These are phyloP conservation scores for Durotheca rogersii DNA, from an alignment of 495 filamentous ascomycete species.

Conservation along the genomic window DNA sequence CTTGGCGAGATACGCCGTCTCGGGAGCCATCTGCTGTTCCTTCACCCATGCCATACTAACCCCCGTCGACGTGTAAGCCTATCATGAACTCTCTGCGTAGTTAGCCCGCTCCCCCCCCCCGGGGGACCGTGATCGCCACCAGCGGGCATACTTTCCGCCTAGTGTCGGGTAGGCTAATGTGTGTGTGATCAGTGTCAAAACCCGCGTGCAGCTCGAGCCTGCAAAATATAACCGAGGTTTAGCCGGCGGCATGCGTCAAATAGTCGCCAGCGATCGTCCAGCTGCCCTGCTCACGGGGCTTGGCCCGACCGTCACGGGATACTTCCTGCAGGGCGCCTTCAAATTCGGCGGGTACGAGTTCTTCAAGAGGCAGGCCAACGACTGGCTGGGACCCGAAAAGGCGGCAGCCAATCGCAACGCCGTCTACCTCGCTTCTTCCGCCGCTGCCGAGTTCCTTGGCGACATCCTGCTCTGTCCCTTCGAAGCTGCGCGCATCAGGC, in stretches of 20 bases:
- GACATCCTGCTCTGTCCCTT: constrained; percentile 74
- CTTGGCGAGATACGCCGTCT: constrained; percentile 69
- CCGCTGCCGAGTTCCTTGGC: constrained; percentile 69
- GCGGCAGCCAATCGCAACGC: constrained; percentile 68
- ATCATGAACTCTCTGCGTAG: constrained; percentile 22
- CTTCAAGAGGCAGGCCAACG: constrained; percentile 72
- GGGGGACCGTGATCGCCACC: constrained; percentile 5
- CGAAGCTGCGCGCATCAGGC: constrained; percentile 72
- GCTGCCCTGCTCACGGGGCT: constrained; percentile 70
- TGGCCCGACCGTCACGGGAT: constrained; percentile 69
- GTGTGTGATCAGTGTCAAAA: constrained; percentile 62
- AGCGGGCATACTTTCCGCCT: not conserved
- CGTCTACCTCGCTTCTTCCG: constrained; percentile 70
- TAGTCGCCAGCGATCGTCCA: constrained; percentile 66
- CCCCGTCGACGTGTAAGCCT: constrained; percentile 83
- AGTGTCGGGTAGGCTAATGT: constrained; percentile 17
- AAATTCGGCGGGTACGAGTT: constrained; percentile 79
- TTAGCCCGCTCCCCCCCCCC: constrained; percentile 1
- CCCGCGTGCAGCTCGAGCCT: constrained; percentile 73
- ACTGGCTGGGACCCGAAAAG: constrained; percentile 63
- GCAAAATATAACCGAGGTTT: constrained; percentile 68
- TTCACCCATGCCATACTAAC: constrained; percentile 81
- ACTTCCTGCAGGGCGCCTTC: constrained; percentile 77
- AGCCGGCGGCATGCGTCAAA: constrained; percentile 68
- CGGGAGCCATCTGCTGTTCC: constrained; percentile 81